A percentile compares a stretch with the other conserved stretches of the same genome.
Conservation (phyloP, 352 stramenopile species). For the Thraustotheca clavata region DNA sequence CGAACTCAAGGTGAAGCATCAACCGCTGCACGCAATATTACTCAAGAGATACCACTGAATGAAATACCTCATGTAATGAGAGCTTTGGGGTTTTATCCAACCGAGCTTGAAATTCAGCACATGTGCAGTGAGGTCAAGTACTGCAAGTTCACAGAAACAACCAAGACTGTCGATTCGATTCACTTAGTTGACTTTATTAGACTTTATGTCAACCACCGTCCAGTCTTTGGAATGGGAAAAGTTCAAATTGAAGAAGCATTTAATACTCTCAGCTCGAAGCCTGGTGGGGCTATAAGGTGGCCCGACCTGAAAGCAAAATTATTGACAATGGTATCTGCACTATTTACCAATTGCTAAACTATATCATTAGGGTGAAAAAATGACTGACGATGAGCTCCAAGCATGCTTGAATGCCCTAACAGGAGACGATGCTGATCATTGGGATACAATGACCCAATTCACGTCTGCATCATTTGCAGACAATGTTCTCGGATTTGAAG, state of each 20-base stretch:
- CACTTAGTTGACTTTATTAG: slow-evolving; percentile 74
- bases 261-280: slow-evolving; percentile 36
- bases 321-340: slow-evolving; percentile 29
- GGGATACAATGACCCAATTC: slow-evolving; percentile 39
- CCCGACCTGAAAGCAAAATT: slow-evolving; percentile 51
- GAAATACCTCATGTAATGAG: slow-evolving; percentile 91
- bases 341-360: not conserved
- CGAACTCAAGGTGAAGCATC: slow-evolving; percentile 85
- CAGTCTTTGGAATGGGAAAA: slow-evolving; percentile 80
- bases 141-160: slow-evolving; percentile 65
- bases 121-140: slow-evolving; percentile 85
- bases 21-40: slow-evolving; percentile 58
- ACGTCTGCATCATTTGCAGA: slow-evolving; percentile 62
- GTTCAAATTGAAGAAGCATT: slow-evolving; percentile 74
- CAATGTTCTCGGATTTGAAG: slow-evolving; percentile 85
- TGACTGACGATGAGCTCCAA: slow-evolving; percentile 72
- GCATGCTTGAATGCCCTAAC: slow-evolving; percentile 70
- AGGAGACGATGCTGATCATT: slow-evolving; percentile 25
- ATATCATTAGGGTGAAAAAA: slow-evolving; percentile 42
- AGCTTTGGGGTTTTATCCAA: slow-evolving; percentile 89
- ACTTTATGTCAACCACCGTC: slow-evolving; percentile 90
- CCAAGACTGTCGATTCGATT: slow-evolving; percentile 55
- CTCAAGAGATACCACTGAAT: slow-evolving; percentile 57
- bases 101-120: slow-evolving; percentile 84
- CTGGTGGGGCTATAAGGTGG: no score